A percentile compares a stretch with the other conserved stretches of the same genome.
Evolutionary conservation across 768 basidiomycete species (phyloP).

Genomic region (Russula griseocarnosa): DNA sequence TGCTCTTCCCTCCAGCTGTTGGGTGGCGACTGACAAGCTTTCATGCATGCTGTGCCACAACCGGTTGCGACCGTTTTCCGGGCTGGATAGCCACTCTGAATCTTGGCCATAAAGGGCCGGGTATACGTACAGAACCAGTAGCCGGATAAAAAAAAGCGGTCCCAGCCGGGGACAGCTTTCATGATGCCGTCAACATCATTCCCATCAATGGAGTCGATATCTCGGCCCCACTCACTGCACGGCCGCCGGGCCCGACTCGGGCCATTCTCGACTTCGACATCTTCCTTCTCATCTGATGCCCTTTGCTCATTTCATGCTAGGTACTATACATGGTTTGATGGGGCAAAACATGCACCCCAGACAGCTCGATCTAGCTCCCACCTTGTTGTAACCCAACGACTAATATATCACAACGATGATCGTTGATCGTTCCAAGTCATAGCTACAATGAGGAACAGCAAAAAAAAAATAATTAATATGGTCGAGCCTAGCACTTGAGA

Average conservation of each 20-base stretch:
- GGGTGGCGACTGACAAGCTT: background rate
- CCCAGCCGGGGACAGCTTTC: background rate
- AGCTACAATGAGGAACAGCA: slow-evolving; percentile 1
- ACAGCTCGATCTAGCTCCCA: background rate
- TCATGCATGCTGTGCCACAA: background rate
- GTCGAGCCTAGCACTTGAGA: slow-evolving; percentile 5
- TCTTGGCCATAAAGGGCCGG: background rate
- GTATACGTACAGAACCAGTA: background rate
- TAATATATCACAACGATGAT: slow-evolving; percentile 10
- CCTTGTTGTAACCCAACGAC: slow-evolving; percentile 7
- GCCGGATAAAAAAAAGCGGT: background rate
- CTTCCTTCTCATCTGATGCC: slow-evolving; percentile 11
- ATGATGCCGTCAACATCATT: slow-evolving; percentile 1
- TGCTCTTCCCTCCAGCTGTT: background rate
- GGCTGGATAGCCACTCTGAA: background rate
- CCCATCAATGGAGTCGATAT: background rate
- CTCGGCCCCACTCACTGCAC: background rate
- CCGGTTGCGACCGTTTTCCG: background rate
- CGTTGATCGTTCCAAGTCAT: background rate
- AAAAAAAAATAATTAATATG: background rate
- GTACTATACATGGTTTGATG: slow-evolving; percentile 7
- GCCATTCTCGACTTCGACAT: background rate
- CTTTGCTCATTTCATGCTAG: slow-evolving; percentile 1
- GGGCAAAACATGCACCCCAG: background rate
- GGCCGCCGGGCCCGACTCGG: background rate